phyloP scores from a whole-genome alignment of 768 basidiomycete genomes.

The Phylloporus sp. region DNA sequence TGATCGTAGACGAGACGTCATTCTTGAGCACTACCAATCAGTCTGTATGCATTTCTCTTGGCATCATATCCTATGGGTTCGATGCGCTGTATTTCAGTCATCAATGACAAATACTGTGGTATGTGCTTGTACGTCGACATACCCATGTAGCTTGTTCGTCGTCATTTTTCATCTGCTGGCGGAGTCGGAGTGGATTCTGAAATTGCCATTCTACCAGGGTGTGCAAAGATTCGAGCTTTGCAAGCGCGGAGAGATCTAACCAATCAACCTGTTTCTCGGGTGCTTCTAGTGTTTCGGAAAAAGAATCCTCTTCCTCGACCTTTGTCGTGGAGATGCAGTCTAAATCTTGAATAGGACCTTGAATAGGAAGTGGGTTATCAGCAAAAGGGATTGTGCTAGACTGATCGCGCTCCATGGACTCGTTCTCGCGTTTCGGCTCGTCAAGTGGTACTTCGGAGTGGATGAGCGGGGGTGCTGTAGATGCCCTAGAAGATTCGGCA shows the following conservation, averaged over 20 bases:
- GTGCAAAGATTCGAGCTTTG: constrained; percentile 71
- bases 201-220: constrained; percentile 83
- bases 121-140: constrained; percentile 22
- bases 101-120: neutral
- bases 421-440: constrained; percentile 10
- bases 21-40: constrained; percentile 60
- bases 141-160: constrained; percentile 80
- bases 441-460: constrained; percentile 7
- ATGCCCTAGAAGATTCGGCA: constrained; percentile 29
- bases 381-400: constrained; percentile 1
- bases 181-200: constrained; percentile 64
- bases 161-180: constrained; percentile 71
- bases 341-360: constrained; percentile 1
- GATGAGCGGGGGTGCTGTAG: constrained; percentile 18
- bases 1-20: neutral
- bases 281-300: constrained; percentile 15
- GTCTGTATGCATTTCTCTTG: constrained; percentile 76
- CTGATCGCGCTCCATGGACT: constrained; percentile 10
- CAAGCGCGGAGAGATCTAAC: constrained; percentile 63
- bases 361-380: neutral
- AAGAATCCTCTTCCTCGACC: constrained; percentile 20
- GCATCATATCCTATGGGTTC: constrained; percentile 84
- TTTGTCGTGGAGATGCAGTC: constrained; percentile 9
- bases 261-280: constrained; percentile 54
- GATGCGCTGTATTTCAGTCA: constrained; percentile 52